phyloP scores from a whole-genome alignment of 345 rosid species.

The Eucalyptus tenuipes region DNA sequence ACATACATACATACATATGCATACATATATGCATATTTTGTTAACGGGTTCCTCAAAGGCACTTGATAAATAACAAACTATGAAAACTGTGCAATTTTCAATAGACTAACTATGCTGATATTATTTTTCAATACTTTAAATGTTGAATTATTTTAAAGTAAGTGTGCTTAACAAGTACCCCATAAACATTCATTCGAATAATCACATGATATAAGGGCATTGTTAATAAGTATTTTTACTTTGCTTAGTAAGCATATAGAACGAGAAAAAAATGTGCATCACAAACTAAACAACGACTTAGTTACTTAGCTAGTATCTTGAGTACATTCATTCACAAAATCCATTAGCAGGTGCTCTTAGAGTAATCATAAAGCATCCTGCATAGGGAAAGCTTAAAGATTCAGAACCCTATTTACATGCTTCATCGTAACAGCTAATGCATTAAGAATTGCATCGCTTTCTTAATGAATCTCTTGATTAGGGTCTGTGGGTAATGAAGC shows the following conservation, averaged over 20 bases:
- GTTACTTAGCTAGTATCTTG: not conserved
- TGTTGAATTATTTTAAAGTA: not conserved
- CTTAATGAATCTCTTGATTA: not conserved
- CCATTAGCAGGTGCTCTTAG: not conserved
- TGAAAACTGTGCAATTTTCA: not conserved
- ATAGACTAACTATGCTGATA: not conserved
- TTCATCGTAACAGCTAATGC: not conserved
- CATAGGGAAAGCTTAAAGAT: not conserved
- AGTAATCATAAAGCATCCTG: not conserved
- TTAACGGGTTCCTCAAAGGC: not conserved
- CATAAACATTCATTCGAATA: not conserved
- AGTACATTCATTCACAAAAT: not conserved
- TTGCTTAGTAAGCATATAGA: not conserved
- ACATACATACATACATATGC: not conserved
- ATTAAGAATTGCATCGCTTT: not conserved
- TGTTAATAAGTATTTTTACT: not conserved
- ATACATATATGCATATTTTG: not conserved
- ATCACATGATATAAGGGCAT: not conserved
- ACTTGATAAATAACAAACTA: not conserved
- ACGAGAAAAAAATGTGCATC: not conserved
- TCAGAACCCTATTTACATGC: not conserved
- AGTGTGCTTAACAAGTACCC: not conserved
- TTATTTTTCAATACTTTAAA: not conserved
- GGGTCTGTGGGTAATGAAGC: not conserved
- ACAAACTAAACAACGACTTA: not conserved